These are phyloP conservation scores for Ascocoryne sarcoides DNA, from an alignment of 2,329 filamentous ascomycete genomes.

Conservation along the genomic window DNA sequence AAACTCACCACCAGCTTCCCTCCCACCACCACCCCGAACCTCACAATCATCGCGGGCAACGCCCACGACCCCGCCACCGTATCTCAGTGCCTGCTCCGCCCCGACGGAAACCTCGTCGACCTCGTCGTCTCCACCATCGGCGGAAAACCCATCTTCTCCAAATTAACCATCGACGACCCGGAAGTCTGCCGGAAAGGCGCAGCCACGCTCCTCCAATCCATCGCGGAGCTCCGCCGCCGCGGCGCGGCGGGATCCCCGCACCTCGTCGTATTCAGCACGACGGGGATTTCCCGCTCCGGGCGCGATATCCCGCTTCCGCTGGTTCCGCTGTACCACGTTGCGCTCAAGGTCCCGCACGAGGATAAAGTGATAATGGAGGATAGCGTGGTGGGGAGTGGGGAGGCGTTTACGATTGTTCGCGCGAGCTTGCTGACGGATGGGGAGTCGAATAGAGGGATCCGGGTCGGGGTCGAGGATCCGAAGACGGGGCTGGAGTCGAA, in stretches of 20 bases:
- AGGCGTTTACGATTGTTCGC: neutral
- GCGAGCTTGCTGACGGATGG: conserved; percentile 1
- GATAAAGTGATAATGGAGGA: conserved; percentile 3
- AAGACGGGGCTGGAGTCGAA: conserved; percentile 1
- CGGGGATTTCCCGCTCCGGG: conserved; percentile 1
- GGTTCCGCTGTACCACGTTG: neutral
- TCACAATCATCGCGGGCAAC: conserved; percentile 1
- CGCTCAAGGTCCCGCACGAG: neutral
- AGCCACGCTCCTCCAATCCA: neutral
- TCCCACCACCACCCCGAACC: neutral
- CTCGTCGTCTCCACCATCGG: conserved; percentile 2
- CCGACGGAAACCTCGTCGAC: neutral
- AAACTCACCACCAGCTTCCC: conserved; percentile 1
- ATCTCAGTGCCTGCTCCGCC: too few relatives aligned
- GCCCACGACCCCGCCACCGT: conserved; percentile 1
- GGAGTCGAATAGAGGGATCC: neutral
- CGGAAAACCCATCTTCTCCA: neutral
- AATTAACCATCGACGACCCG: neutral
- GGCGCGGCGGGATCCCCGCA: neutral
- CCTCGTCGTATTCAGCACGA: neutral
- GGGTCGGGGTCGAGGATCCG: neutral
- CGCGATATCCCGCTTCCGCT: conserved; percentile 1
- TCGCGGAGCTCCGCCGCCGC: neutral
- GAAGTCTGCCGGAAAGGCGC: neutral
- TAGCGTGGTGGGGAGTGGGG: neutral